Conservation (phyloP, 2,329 filamentous ascomycete species). For the Lachnellula arida region DNA sequence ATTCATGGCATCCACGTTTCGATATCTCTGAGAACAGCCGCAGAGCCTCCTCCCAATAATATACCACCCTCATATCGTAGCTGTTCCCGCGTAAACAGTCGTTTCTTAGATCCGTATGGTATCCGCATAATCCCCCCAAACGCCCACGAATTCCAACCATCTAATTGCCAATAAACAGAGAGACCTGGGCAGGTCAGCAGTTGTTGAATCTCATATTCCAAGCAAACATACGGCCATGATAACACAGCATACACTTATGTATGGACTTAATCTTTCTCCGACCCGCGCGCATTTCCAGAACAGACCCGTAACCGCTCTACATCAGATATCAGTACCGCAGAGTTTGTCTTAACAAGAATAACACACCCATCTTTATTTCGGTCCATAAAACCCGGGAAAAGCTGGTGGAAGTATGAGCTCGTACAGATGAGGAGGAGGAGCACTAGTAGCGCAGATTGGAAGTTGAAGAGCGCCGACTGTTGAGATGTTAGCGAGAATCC, state of each 20-base stretch:
- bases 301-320: slow-evolving; percentile 49
- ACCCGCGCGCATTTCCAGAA: slow-evolving; percentile 96
- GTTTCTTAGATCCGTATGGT: slow-evolving; percentile 5
- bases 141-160: slow-evolving; percentile 16
- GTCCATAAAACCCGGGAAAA: slow-evolving; percentile 86
- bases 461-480: slow-evolving; percentile 98
- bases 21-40: no score
- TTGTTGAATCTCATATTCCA: not conserved
- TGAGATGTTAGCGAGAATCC: slow-evolving; percentile 4
- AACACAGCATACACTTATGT: slow-evolving; percentile 90
- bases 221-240: slow-evolving; percentile 74
- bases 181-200: slow-evolving; percentile 25
- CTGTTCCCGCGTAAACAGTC: no score
- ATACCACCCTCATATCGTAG: no score
- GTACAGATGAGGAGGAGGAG: slow-evolving; percentile 95
- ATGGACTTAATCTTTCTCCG: slow-evolving; percentile 89
- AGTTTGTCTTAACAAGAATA: not conserved
- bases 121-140: slow-evolving; percentile 15
- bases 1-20: no score
- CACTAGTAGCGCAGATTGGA: slow-evolving; percentile 92
- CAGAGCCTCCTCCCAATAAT: not conserved
- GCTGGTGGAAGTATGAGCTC: slow-evolving; percentile 85
- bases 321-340: slow-evolving; percentile 8
- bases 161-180: slow-evolving; percentile 31
- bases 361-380: slow-evolving; percentile 83